phyloP scores from a whole-genome alignment of 2,329 filamentous ascomycete species.

The Aureobasidium mangrovei region DNA sequence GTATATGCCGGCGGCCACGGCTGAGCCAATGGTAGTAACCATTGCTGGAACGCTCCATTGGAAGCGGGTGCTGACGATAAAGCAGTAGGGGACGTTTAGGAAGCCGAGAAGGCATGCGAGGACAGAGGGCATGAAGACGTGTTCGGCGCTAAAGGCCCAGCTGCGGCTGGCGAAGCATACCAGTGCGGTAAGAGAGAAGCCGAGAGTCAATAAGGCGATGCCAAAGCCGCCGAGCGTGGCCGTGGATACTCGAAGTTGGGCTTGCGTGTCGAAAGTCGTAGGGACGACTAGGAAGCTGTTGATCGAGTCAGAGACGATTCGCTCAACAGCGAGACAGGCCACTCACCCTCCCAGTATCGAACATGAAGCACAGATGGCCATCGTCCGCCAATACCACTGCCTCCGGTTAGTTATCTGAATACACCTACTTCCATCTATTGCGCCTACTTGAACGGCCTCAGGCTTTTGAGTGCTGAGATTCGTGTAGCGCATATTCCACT shows the following conservation, averaged over 20 bases:
- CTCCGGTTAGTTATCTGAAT: conserved; percentile 10
- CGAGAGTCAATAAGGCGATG: conserved; percentile 38
- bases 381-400: conserved; percentile 42
- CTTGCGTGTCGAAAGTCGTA: conserved; percentile 35
- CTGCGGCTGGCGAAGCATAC: conserved; percentile 38
- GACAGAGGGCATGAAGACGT: conserved; percentile 38
- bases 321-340: neutral
- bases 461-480: neutral
- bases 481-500: conserved; percentile 3
- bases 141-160: conserved; percentile 39
- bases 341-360: conserved; percentile 42
- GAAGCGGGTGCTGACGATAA: conserved; percentile 34
- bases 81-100: conserved; percentile 40
- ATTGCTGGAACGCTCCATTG: conserved; percentile 37
- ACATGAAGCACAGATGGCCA: conserved; percentile 36
- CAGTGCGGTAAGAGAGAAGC: conserved; percentile 40
- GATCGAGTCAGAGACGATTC: conserved; percentile 15
- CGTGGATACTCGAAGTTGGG: conserved; percentile 32
- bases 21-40: conserved; percentile 33
- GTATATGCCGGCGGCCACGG: conserved; percentile 35
- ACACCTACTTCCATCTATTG: neutral
- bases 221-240: conserved; percentile 37
- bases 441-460: conserved; percentile 2
- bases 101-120: conserved; percentile 39
- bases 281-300: conserved; percentile 41